Base-by-base conservation (phyloP, 768 basidiomycete genomes). In the Amanita rubescens region DNA sequence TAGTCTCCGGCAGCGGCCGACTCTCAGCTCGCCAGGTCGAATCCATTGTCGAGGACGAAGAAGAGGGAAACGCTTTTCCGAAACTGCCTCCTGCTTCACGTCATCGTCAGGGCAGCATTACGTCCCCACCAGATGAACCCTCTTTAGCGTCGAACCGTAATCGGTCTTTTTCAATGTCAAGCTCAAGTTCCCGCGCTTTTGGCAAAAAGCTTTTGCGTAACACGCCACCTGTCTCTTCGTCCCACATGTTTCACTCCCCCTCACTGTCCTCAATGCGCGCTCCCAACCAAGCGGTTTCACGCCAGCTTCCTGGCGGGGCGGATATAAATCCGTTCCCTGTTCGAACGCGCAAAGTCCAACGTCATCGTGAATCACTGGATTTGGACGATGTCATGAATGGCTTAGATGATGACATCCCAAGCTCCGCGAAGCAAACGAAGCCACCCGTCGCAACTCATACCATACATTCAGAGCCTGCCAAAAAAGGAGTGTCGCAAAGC, bases 321-420 rank as follows among this genome's bases (percentile, higher is more conserved):
- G 66, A 67, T 10, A 58, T 62, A 12, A 65, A 67, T 57, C 65
- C 66, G 12, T 71, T 73, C 55, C 80, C 81, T 8, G 65, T 68
- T 55, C 75, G 79, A 17, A 81, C 75, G 5, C 77, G 80, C 32
- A 77, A 71, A 58, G 62, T 78, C 37, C 78, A 75, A 54, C 75
- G 70, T 37, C 80, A 82, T 57, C 71, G 78, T 33, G 89, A 88
- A 62, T 86, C 85, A 2, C 58, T 89, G 56, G 84, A 90, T 64
- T 61, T 90, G 57, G 88, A 91, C 61, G 86, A 87, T 54, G 64
- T 89, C 20, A 82, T 88, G 83, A 79, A 73, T 37, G 81, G 75
- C 20, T 85, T 80, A 6, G 87, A 85, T 57, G 80, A 80, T 20
- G 86, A 87, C 19, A 72, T 6, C 9, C 38, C 17, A 44, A 12